Evolutionary conservation across 108 stramenopile species (phyloP).

Genomic region (Skeletonema menzelii): DNA sequence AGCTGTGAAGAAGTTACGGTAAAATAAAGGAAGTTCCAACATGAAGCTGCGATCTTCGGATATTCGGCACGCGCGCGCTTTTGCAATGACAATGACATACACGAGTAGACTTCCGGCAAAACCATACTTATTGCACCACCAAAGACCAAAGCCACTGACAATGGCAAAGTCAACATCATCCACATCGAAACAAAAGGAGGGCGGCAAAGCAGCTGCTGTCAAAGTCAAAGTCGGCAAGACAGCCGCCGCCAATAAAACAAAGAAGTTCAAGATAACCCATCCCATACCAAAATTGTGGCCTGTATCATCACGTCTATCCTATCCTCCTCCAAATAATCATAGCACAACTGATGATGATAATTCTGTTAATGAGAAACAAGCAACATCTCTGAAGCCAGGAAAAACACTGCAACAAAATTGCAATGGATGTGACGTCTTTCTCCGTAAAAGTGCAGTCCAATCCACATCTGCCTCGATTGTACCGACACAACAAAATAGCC

Average conservation of each 20-base stretch:
- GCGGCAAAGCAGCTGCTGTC: neutral
- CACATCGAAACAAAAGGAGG: neutral
- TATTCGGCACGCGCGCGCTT: too few relatives aligned
- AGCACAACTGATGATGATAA: neutral
- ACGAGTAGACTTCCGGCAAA: too few relatives aligned
- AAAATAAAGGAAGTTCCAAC: too few relatives aligned
- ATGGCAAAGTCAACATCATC: neutral
- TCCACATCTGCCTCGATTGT: constrained; percentile 3
- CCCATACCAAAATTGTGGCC: constrained; percentile 8
- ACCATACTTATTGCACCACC: too few relatives aligned
- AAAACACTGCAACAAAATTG: constrained; percentile 21
- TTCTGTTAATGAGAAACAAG: neutral
- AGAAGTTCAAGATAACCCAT: neutral
- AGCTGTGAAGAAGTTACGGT: too few relatives aligned
- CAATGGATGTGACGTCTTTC: constrained; percentile 48
- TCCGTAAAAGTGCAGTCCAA: constrained; percentile 44
- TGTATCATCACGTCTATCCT: neutral
- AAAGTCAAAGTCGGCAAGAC: neutral
- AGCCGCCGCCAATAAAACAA: neutral
- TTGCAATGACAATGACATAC: too few relatives aligned
- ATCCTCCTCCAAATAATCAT: neutral
- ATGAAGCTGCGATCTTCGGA: too few relatives aligned
- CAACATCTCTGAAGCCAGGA: constrained; percentile 21
- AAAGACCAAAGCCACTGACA: neutral
- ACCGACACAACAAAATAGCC: neutral